A percentile compares a stretch with the other conserved stretches of the same genome.
phyloP scores from a whole-genome alignment of 2,329 filamentous ascomycete genomes.

The Chrysosphaeria jannelii region DNA sequence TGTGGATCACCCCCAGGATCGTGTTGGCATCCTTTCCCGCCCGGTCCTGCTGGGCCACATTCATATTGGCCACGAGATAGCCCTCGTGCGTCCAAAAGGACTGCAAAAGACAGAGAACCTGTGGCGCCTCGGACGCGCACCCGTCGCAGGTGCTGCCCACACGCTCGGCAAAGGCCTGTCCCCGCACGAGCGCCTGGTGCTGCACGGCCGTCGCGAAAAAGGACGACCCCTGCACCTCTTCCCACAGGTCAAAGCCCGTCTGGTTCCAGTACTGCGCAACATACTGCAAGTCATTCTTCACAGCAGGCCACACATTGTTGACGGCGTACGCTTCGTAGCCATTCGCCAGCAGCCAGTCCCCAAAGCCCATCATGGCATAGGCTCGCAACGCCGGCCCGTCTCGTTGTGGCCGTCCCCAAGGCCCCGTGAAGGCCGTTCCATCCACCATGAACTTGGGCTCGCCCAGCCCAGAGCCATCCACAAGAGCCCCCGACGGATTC shows the following conservation, averaged over 20 bases:
- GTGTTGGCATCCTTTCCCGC: slow-evolving; percentile 44
- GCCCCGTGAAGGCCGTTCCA: slow-evolving; percentile 27
- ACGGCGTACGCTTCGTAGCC: slow-evolving; percentile 26
- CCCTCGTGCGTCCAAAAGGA: slow-evolving; percentile 44
- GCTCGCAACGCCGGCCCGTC: slow-evolving; percentile 55
- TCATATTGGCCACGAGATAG: too few relatives aligned
- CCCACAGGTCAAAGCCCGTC: slow-evolving; percentile 52
- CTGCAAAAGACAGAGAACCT: slow-evolving; percentile 44
- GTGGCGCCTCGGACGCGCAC: slow-evolving; percentile 31
- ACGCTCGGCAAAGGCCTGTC: slow-evolving; percentile 29
- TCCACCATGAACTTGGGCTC: slow-evolving; percentile 49
- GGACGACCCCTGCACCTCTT: slow-evolving; percentile 45
- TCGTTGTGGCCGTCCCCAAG: slow-evolving; percentile 49
- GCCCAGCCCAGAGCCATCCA: slow-evolving; percentile 24
- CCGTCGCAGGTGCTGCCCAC: slow-evolving; percentile 27
- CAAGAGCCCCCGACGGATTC: slow-evolving; percentile 34
- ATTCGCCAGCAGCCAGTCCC: slow-evolving; percentile 33
- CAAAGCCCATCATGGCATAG: slow-evolving; percentile 40
- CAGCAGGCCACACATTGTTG: slow-evolving; percentile 36
- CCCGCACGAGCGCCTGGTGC: slow-evolving; percentile 39
- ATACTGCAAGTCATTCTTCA: slow-evolving; percentile 47
- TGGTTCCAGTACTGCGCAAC: slow-evolving; percentile 41
- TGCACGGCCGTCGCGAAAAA: slow-evolving; percentile 50
- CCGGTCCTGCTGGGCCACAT: too few relatives aligned
- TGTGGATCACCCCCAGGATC: slow-evolving; percentile 32